Conservation (phyloP, 805 yeast species). For the Candida vaughaniae region DNA sequence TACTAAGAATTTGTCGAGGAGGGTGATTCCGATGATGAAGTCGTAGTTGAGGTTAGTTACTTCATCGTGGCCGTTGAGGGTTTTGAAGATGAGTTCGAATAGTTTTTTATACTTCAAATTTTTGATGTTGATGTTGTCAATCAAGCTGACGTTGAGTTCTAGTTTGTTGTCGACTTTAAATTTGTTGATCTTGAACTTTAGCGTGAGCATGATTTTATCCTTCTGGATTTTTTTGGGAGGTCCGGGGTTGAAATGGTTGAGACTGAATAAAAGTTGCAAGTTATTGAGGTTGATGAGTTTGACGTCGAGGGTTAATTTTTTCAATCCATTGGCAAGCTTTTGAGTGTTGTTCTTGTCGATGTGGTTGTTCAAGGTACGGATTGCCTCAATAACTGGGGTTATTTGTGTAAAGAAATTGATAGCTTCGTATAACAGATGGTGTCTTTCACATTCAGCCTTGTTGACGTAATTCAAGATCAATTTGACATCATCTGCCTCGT, state of each 20-base stretch:
- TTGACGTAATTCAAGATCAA: slow-evolving; percentile 16
- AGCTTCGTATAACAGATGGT: slow-evolving; percentile 25
- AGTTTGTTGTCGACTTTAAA: slow-evolving; percentile 21
- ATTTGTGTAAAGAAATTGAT: slow-evolving; percentile 33
- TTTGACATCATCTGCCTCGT: slow-evolving; percentile 14
- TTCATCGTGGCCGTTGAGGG: slow-evolving; percentile 14
- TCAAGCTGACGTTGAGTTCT: slow-evolving; percentile 28
- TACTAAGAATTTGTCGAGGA: slow-evolving; percentile 29
- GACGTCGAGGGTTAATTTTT: slow-evolving; percentile 31
- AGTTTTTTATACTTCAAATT: slow-evolving; percentile 37
- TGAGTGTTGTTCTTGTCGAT: slow-evolving; percentile 11
- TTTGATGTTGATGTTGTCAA: slow-evolving; percentile 35
- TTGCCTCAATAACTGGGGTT: slow-evolving; percentile 27
- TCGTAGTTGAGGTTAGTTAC: slow-evolving; percentile 38
- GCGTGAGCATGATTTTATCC: slow-evolving; percentile 30
- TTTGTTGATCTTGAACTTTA: slow-evolving; percentile 29
- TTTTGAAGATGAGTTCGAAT: slow-evolving; percentile 35
- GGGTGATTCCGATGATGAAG: slow-evolving; percentile 27
- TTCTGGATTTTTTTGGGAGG: slow-evolving; percentile 32
- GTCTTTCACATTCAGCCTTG: slow-evolving; percentile 12
- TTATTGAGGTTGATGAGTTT: slow-evolving; percentile 28
- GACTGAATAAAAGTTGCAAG: slow-evolving; percentile 29
- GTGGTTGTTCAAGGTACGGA: slow-evolving; percentile 16
- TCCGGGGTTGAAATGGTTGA: slow-evolving; percentile 24
- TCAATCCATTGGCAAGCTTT: slow-evolving; percentile 30